Conservation (phyloP, 202 grass and related monocot genomes). For the Schoenoplectus triqueter region DNA sequence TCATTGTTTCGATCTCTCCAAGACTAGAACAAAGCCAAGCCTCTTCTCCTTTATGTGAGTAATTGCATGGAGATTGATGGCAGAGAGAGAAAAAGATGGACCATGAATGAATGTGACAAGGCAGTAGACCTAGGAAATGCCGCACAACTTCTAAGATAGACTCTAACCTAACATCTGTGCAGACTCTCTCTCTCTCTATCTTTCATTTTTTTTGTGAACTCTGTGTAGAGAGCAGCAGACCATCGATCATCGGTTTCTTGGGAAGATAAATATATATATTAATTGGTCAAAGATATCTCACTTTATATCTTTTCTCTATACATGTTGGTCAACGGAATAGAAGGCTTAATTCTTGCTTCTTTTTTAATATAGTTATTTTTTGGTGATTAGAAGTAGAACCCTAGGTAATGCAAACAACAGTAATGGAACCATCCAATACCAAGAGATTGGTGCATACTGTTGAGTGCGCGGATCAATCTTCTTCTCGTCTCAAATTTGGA, state of each 20-base stretch:
- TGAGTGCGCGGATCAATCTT: not conserved
- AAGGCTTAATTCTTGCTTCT: conserved; percentile 35
- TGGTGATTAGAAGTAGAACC: conserved; percentile 18
- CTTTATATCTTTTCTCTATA: conserved; percentile 27
- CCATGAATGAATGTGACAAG: conserved; percentile 47
- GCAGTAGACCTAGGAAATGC: conserved; percentile 40
- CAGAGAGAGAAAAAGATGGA: conserved; percentile 19
- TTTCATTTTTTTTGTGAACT: not conserved
- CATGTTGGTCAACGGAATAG: conserved; percentile 36
- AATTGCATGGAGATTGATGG: conserved; percentile 43
- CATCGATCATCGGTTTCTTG: conserved; percentile 20
- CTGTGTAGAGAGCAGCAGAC: not conserved
- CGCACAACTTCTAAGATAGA: conserved; percentile 45
- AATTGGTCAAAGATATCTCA: conserved; percentile 30
- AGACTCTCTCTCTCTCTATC: conserved; percentile 2
- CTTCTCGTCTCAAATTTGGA: too few species aligned
- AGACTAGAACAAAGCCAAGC: conserved; percentile 56
- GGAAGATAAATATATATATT: conserved; percentile 32
- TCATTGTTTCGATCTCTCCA: conserved; percentile 43
- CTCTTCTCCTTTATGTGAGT: conserved; percentile 47
- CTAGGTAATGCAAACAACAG: conserved; percentile 31
- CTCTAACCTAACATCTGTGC: conserved; percentile 38
- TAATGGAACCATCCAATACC: not conserved
- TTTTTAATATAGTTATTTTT: not conserved
- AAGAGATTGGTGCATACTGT: not conserved